phyloP scores from a whole-genome alignment of 495 filamentous ascomycete genomes.

The Tuber indicum region DNA sequence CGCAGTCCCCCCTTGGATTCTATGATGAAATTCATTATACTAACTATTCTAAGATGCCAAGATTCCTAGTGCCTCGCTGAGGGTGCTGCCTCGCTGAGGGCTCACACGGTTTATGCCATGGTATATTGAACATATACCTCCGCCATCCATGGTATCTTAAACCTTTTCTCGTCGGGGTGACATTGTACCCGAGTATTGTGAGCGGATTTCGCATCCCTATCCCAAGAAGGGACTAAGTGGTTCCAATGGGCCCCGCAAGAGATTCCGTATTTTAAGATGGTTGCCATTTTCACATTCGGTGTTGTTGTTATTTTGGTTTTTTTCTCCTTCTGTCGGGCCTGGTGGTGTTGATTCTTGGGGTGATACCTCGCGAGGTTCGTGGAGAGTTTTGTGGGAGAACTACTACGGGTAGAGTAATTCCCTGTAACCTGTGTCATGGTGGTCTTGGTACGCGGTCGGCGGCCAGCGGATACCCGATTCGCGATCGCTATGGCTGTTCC shows the following conservation, averaged over 20 bases:
- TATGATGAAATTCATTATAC: too few species aligned
- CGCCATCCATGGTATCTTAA: too few species aligned
- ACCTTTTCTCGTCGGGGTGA: too few species aligned
- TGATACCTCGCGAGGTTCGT: background rate
- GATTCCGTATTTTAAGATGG: background rate
- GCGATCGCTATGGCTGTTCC: background rate
- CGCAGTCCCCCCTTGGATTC: too few species aligned
- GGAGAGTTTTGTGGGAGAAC: background rate
- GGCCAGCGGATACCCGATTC: background rate
- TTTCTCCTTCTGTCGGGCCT: background rate
- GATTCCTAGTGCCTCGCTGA: too few species aligned
- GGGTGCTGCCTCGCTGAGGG: too few species aligned
- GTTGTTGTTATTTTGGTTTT: background rate
- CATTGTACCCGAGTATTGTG: too few species aligned
- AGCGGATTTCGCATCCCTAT: conserved; percentile 51
- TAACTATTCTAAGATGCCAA: too few species aligned
- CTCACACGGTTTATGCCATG: too few species aligned
- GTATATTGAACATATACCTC: too few species aligned
- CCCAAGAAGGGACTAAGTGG: conserved; percentile 44
- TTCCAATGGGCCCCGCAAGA: background rate
- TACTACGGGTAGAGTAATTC: background rate
- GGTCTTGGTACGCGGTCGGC: background rate
- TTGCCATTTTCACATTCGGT: background rate
- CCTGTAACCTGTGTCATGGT: background rate
- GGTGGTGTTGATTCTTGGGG: background rate